These are phyloP conservation scores for Alternaria incomplexa DNA, from an alignment of 2,329 filamentous ascomycete species.

Conservation along the genomic window DNA sequence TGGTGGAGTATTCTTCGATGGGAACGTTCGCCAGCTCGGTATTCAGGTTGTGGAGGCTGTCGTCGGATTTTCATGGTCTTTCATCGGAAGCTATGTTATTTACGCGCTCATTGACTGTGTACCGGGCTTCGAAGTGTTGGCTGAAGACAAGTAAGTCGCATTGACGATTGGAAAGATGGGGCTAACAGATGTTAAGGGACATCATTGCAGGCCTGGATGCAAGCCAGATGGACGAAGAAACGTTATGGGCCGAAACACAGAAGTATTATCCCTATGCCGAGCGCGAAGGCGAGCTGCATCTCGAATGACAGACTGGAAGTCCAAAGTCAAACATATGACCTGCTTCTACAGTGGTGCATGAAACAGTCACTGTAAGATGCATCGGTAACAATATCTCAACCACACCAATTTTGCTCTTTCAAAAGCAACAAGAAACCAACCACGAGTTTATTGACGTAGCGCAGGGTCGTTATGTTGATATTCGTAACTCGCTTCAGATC, in stretches of 20 bases:
- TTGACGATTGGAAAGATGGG: background rate
- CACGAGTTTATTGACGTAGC: background rate
- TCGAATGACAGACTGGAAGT: constrained; percentile 18
- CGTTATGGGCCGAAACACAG: constrained; percentile 43
- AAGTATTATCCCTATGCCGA: constrained; percentile 47
- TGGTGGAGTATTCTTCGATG: constrained; percentile 61
- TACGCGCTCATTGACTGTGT: constrained; percentile 61
- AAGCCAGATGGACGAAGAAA: constrained; percentile 59
- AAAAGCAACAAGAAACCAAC: background rate
- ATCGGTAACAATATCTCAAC: background rate
- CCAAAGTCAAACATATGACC: background rate
- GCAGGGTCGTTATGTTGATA: background rate
- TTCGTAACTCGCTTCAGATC: background rate
- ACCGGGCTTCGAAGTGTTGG: constrained; percentile 60
- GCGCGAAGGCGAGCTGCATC: constrained; percentile 32
- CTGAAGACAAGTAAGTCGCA: constrained; percentile 58
- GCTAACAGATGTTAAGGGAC: constrained; percentile 43
- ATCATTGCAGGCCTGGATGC: constrained; percentile 57
- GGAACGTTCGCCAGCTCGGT: constrained; percentile 57
- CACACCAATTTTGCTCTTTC: background rate
- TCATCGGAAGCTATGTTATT: constrained; percentile 56
- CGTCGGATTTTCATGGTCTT: constrained; percentile 60
- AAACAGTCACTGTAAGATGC: background rate
- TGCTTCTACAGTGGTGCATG: background rate
- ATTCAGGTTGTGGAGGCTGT: constrained; percentile 59